These are phyloP conservation scores for Hygrophorus pudorinus DNA, from an alignment of 768 basidiomycete species.

Conservation along the genomic window DNA sequence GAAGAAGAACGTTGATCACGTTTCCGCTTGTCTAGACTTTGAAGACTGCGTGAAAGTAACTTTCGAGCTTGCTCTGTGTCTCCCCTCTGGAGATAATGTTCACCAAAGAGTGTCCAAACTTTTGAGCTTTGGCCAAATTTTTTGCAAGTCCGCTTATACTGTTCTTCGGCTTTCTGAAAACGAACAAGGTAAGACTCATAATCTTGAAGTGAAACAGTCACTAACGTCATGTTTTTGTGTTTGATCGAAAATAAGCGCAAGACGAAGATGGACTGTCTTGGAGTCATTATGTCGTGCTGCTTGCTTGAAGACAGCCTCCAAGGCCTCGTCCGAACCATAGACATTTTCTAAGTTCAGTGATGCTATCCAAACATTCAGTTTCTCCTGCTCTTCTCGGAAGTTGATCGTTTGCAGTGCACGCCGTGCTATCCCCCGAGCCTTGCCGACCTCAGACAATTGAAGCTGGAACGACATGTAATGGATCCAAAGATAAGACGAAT, in stretches of 20 bases:
- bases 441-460: constrained; percentile 92
- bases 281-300: constrained; percentile 87
- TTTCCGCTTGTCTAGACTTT: constrained; percentile 88
- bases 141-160: constrained; percentile 80
- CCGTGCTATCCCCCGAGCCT: constrained; percentile 79
- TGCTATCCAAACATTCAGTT: constrained; percentile 96
- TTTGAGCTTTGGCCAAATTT: constrained; percentile 93
- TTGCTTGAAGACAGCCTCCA: constrained; percentile 82
- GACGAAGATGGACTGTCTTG: constrained; percentile 78
- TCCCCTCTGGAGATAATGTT: constrained; percentile 68
- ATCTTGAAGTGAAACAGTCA: neutral
- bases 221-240: constrained; percentile 73
- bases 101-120: constrained; percentile 85
- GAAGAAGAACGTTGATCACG: constrained; percentile 35
- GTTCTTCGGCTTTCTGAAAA: constrained; percentile 82
- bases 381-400: constrained; percentile 94
- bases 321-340: constrained; percentile 76
- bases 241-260: constrained; percentile 78
- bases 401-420: constrained; percentile 81
- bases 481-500: constrained; percentile 97
- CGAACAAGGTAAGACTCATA: neutral
- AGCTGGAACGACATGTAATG: constrained; percentile 99
- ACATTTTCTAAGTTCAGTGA: constrained; percentile 89
- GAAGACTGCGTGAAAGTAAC: constrained; percentile 77
- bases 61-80: constrained; percentile 74